Evolutionary conservation across 2,329 filamentous ascomycete species (phyloP).

Genomic region (Pseudocercospora eumusae): DNA sequence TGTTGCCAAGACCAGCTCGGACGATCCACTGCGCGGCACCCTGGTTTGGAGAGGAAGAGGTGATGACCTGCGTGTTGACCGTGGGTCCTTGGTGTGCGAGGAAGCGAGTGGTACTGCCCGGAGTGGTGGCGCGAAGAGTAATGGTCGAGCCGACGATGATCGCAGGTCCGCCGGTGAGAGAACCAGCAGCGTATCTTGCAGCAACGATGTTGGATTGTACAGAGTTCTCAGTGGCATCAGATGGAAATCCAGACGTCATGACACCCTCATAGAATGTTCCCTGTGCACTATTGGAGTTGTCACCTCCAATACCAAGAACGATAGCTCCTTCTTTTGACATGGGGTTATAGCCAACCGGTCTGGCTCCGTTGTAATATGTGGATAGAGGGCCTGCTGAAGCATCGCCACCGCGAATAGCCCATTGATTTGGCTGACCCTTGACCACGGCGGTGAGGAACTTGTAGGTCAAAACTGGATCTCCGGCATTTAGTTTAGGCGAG

Average conservation of each 20-base stretch:
- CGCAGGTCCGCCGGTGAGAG: slow-evolving; percentile 52
- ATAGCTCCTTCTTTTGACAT: slow-evolving; percentile 68
- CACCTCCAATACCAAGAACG: slow-evolving; percentile 70
- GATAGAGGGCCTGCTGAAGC: slow-evolving; percentile 57
- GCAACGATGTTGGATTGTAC: slow-evolving; percentile 58
- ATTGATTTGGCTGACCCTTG: slow-evolving; percentile 59
- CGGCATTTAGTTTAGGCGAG: slow-evolving; percentile 51
- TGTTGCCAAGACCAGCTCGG: slow-evolving; percentile 58
- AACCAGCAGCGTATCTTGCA: slow-evolving; percentile 55
- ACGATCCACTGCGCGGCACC: slow-evolving; percentile 57
- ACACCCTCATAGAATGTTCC: slow-evolving; percentile 61
- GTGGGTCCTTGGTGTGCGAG: slow-evolving; percentile 55
- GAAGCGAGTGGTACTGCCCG: slow-evolving; percentile 57
- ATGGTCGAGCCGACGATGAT: slow-evolving; percentile 54
- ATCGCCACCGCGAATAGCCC: slow-evolving; percentile 62
- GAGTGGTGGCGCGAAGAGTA: slow-evolving; percentile 58
- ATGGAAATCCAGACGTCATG: slow-evolving; percentile 64
- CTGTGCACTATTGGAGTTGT: slow-evolving; percentile 61
- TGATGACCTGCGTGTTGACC: slow-evolving; percentile 59
- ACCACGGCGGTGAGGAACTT: slow-evolving; percentile 60
- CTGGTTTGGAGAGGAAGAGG: slow-evolving; percentile 56
- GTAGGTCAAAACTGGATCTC: slow-evolving; percentile 54
- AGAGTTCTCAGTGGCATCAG: slow-evolving; percentile 58
- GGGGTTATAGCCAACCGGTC: slow-evolving; percentile 58
- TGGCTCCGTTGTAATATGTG: slow-evolving; percentile 61